These are phyloP conservation scores for Symbiodinium natans DNA, from an alignment of 73 alveolate species.

Conservation along the genomic window DNA sequence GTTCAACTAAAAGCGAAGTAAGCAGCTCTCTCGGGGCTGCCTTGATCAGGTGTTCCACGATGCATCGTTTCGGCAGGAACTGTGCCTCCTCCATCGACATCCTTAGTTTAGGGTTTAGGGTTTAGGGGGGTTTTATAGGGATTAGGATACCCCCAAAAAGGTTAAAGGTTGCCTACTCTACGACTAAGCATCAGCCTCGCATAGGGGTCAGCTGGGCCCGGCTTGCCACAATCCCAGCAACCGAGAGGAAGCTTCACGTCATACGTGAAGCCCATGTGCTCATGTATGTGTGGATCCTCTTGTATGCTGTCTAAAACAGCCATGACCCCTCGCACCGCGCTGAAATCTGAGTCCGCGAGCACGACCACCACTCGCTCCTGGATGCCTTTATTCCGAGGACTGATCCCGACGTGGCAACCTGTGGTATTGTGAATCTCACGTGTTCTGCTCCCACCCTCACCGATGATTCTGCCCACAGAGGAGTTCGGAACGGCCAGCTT, in stretches of 20 bases:
- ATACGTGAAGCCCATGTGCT: not conserved
- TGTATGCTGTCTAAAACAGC: not conserved
- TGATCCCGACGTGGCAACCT: slow-evolving; percentile 45
- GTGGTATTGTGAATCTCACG: not conserved
- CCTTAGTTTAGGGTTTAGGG: too few species aligned
- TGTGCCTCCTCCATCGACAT: not conserved
- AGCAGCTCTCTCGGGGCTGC: too few species aligned
- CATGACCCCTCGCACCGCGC: not conserved
- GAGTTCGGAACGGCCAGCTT: slow-evolving; percentile 30
- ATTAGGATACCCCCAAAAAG: too few species aligned
- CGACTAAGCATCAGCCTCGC: not conserved
- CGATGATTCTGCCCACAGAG: slow-evolving; percentile 42
- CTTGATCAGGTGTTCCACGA: not conserved
- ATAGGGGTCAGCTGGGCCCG: not conserved
- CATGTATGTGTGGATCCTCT: slow-evolving; percentile 28
- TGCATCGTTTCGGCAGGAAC: not conserved
- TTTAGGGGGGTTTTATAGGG: too few species aligned
- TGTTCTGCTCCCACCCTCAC: slow-evolving; percentile 24
- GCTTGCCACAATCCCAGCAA: not conserved
- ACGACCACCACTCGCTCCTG: not conserved
- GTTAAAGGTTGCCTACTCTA: too few species aligned
- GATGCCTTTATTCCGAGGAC: slow-evolving; percentile 22
- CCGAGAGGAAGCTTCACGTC: not conserved
- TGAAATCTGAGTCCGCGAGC: not conserved
- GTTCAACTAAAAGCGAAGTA: too few species aligned